Percentiles rank a stretch among this genome's conserved stretches.
Evolutionary conservation across 257 asterid species (phyloP).

Genomic region (Marsdenia floribunda): DNA sequence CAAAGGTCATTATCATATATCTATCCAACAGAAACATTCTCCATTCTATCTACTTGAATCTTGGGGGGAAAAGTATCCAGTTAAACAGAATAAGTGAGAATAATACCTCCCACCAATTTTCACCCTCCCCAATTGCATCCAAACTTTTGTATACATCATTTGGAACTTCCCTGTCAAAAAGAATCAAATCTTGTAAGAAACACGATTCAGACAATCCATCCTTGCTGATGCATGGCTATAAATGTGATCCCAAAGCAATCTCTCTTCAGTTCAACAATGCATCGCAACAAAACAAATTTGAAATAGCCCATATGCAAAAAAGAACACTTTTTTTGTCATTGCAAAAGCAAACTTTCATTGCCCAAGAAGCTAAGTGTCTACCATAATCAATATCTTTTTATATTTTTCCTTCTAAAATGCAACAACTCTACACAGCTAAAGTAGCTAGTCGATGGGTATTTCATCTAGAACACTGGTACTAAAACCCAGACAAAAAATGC

Average conservation of each 20-base stretch:
- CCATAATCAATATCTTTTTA: not conserved
- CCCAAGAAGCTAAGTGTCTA: not conserved
- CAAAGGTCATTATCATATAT: slow-evolving; percentile 9
- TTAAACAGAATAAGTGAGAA: slow-evolving; percentile 8
- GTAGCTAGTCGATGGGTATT: not conserved
- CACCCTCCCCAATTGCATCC: slow-evolving; percentile 76
- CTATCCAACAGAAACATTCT: not conserved
- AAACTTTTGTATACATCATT: slow-evolving; percentile 70
- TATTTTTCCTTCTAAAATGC: slow-evolving; percentile 1
- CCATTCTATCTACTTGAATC: not conserved
- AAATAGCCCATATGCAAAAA: not conserved
- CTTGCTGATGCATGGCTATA: not conserved
- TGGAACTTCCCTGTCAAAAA: slow-evolving; percentile 69
- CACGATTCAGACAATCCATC: not conserved
- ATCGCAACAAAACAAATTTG: slow-evolving; percentile 1
- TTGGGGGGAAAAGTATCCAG: not conserved
- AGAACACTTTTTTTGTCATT: too few species aligned
- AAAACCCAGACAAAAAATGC: not conserved
- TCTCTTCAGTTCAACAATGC: not conserved
- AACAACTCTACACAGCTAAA: not conserved
- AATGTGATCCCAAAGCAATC: not conserved
- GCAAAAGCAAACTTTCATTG: not conserved
- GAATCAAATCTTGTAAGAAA: not conserved
- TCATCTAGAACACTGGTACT: not conserved
- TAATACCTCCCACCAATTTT: slow-evolving; percentile 99